Evolutionary conservation across 768 basidiomycete species (phyloP), one percentile per base, ranked within the genome.

Genomic region (Chlorophyllum brunneum): DNA sequence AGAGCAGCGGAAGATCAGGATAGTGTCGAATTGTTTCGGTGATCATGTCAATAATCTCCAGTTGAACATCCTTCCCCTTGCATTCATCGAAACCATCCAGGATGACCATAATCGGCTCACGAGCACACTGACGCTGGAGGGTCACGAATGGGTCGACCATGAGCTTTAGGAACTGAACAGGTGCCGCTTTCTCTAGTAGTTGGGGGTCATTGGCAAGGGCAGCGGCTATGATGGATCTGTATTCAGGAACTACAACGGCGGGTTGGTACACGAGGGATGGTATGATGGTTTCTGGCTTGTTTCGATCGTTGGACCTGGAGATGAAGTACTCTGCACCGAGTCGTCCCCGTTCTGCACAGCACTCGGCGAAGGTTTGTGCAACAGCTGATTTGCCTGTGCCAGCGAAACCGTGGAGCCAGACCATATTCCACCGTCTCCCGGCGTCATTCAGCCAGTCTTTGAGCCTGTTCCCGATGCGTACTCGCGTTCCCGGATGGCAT

Each of bases 301-400:
- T 39, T 8, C 44, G 34, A 3, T 26, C 10, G 24, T 37, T 39
- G 5, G 24, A 13, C 4, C 48, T 8, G 26, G 48, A 50, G 34
- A 48, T 50, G 33, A 55, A 55, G 24, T 38, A 55, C 24, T 40
- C 26, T 6, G 26, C 54, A 9, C 48, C 48, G 8, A 55, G 42
- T 2, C 24, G 26, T 3, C 41, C 31, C 16, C 15, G 7, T 8
- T 39, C 11, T 15, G 11, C 16, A 13, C 43, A 43, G 9, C 26
- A 33, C 24, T 42, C 36, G 18, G 47, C 47, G 16, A 55, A 36
- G 1, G 47, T 49, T 41, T 49, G 39, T 1, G 47, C 29, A 22
- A 55, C 38, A 13, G 54, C 47, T 4, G 54, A 48, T 39, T 55
- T 55, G 3, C 54, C 54, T 7, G 47, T 49, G 7, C 54, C 54